These are phyloP conservation scores for Botrytis byssoidea DNA, from an alignment of 2,329 filamentous ascomycete genomes.

Conservation along the genomic window DNA sequence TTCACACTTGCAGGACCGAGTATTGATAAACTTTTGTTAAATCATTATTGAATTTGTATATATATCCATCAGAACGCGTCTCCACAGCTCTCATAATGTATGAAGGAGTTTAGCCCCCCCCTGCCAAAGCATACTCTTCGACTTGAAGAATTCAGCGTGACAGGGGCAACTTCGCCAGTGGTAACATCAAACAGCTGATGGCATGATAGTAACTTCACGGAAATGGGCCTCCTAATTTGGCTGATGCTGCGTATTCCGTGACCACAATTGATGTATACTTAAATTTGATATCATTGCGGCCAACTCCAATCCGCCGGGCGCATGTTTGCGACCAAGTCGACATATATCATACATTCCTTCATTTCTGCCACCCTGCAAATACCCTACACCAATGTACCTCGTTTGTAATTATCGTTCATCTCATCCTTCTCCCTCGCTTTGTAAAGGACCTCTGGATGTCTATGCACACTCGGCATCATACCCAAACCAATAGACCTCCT, in stretches of 20 bases:
- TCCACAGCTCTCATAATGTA: neutral
- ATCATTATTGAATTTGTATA: neutral
- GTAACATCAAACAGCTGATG: neutral
- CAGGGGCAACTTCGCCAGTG: neutral
- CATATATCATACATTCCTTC: slow-evolving; percentile 1
- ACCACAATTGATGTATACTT: neutral
- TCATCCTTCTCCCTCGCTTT: slow-evolving; percentile 22
- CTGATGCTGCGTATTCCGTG: neutral
- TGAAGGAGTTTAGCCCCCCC: neutral
- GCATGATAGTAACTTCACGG: neutral
- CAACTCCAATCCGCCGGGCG: neutral
- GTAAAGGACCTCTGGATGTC: slow-evolving; percentile 76
- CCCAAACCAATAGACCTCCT: slow-evolving; percentile 85
- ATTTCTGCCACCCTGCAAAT: neutral
- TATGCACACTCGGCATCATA: slow-evolving; percentile 86
- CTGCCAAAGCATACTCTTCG: neutral
- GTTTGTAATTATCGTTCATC: slow-evolving; percentile 7
- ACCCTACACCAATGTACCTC: neutral
- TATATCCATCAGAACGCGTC: neutral
- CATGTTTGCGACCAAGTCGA: neutral
- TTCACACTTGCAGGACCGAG: neutral
- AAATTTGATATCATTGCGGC: neutral
- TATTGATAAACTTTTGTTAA: neutral
- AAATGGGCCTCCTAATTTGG: neutral
- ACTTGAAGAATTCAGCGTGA: neutral